Evolutionary conservation across 2,329 filamentous ascomycete species (phyloP).

Genomic region (Dendrostoma leiphaemia): DNA sequence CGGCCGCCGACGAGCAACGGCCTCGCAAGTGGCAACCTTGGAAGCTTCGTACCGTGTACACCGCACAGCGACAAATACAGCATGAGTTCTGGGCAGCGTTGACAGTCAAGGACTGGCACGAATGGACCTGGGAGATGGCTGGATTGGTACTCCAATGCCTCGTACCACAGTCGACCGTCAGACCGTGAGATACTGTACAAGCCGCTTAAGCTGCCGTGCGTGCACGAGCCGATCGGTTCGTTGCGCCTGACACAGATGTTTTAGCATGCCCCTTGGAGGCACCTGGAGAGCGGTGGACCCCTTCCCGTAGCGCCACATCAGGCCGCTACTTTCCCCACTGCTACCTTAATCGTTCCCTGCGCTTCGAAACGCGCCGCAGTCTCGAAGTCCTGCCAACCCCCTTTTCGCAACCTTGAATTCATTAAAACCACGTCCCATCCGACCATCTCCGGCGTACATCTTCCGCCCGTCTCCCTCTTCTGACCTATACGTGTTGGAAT

Average conservation of each 20-base stretch:
- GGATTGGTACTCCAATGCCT: no score
- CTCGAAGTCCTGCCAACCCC: conserved; percentile 10
- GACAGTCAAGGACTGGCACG: no score
- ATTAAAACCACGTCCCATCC: neutral
- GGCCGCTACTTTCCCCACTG: conserved; percentile 13
- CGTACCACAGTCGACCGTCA: no score
- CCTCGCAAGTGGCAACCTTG: conserved; percentile 10
- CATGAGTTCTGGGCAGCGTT: no score
- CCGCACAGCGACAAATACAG: no score
- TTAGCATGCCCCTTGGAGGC: conserved; percentile 5
- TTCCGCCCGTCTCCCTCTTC: neutral
- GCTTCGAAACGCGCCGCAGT: conserved; percentile 17
- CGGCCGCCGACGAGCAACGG: neutral
- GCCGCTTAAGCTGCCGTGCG: no score
- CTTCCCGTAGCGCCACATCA: conserved; percentile 5
- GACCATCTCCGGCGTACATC: neutral
- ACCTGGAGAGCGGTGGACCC: conserved; percentile 1
- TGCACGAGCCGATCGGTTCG: neutral
- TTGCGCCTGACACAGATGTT: conserved; percentile 11
- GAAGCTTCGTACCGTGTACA: no score
- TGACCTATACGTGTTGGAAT: neutral
- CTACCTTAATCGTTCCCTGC: conserved; percentile 11
- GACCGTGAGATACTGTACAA: no score
- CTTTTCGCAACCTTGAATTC: conserved; percentile 1
- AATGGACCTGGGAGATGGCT: no score